phyloP scores from a whole-genome alignment of 2,329 filamentous ascomycete genomes.

The Talaromyces piceae region DNA sequence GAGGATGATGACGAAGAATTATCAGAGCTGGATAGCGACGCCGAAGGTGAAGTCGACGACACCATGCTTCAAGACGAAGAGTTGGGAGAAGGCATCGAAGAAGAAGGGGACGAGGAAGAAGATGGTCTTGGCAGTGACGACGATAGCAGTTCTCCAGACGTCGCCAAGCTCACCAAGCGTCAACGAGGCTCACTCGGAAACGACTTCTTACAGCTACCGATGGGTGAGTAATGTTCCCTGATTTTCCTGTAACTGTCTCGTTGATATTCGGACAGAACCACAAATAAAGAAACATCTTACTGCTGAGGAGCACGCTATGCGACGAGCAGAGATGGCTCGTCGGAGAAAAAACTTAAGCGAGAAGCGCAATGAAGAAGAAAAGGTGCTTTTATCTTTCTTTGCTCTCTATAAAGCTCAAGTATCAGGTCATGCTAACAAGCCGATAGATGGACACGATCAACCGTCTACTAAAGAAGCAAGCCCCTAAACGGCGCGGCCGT shows the following conservation, averaged over 20 bases:
- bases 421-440: not conserved
- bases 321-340: constrained; percentile 65
- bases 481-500: constrained; percentile 50
- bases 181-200: constrained; percentile 55
- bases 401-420: not conserved
- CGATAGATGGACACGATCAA: constrained; percentile 59
- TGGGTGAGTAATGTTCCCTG: constrained; percentile 38
- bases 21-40: constrained; percentile 40
- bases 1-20: constrained; percentile 45
- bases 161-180: constrained; percentile 60
- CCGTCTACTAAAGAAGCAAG: constrained; percentile 59
- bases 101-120: constrained; percentile 28
- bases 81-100: constrained; percentile 25
- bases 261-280: constrained; percentile 42
- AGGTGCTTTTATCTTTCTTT: constrained; percentile 42
- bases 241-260: not conserved
- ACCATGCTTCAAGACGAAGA: constrained; percentile 34
- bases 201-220: constrained; percentile 47
- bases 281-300: constrained; percentile 66
- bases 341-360: constrained; percentile 66
- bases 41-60: constrained; percentile 42
- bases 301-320: constrained; percentile 65
- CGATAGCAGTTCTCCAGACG: constrained; percentile 52
- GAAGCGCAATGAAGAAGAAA: constrained; percentile 72
- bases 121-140: constrained; percentile 39